Base-by-base conservation (phyloP, 768 basidiomycete genomes). In the Lenzites betulinus region DNA sequence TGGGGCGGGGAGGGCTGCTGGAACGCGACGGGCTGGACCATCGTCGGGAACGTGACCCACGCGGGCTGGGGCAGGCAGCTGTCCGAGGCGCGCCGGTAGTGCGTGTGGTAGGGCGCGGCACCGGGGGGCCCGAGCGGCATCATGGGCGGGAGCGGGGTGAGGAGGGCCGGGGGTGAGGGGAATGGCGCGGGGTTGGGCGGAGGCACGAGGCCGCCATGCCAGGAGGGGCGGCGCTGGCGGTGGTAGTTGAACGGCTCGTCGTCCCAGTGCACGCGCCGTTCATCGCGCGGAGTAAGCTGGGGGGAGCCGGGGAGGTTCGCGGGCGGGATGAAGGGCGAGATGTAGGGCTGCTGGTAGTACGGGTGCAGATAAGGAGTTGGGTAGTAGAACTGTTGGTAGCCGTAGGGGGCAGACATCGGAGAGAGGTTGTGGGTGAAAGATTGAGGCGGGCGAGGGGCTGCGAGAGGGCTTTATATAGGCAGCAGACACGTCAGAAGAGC, bases 171-270 rank as follows among this genome's bases (percentile, higher is more conserved):
- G 7, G 70, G 67, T 3, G 70, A 70, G 25, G 68, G 68, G 58
- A 69, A 70, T 8, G 70, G 70, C 0, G 48, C 56, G 4, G 67
- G 60, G 59, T 65, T 68, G 5, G 70, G 63, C 7, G 64, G 49
- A 23, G 69, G 65, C 16, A 66, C 66, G 28, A 54, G 64, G 7
- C 65, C 65, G 5, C 60, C 66, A 44, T 70, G 65, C 67, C 68
- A 72, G 20, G 71, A 72, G 7, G 71, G 69, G 18, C 68, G 66
- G 25, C 71, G 63, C 18, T 51, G 36, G 13, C 65, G 65, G 3
- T 30, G 43, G n/a, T 43, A 53, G n/a, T n/a, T n/a, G n/a, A n/a
- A n/a, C 7, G 43, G 49, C 22, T 44, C 22, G 12, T 53, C 65
- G 13, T 61, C 64, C 38, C 58, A 67, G 54, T 59, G 64, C 18